phyloP scores from a whole-genome alignment of 2,329 filamentous ascomycete genomes.

The Chaetothyriales sp. region DNA sequence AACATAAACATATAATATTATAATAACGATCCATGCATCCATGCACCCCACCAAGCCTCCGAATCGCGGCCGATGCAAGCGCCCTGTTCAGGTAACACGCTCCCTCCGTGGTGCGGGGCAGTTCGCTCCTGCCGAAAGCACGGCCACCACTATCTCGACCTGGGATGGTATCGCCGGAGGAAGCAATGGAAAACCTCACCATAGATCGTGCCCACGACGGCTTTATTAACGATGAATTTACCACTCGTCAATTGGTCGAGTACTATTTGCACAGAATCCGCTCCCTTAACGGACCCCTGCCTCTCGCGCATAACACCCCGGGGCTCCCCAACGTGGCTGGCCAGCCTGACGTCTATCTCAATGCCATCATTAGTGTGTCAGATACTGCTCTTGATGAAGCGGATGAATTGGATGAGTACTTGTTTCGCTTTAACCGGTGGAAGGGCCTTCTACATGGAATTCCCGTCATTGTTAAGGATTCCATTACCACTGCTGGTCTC shows the following conservation, averaged over 20 bases:
- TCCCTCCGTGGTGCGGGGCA: neutral
- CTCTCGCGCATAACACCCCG: neutral
- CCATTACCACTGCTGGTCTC: conserved; percentile 43
- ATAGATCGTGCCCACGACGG: conserved; percentile 4
- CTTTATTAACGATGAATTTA: conserved; percentile 3
- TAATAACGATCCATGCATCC: too few relatives aligned
- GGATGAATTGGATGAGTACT: conserved; percentile 32
- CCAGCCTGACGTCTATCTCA: conserved; percentile 3
- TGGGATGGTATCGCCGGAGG: neutral
- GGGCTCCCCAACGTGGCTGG: neutral
- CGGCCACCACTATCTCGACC: neutral
- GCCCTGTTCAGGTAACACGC: too few relatives aligned
- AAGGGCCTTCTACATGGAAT: conserved; percentile 37
- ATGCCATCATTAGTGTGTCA: conserved; percentile 27
- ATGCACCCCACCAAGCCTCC: too few relatives aligned
- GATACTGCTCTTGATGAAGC: conserved; percentile 33
- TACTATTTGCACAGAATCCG: conserved; percentile 7
- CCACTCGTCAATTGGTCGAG: conserved; percentile 4
- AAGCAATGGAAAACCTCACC: conserved; percentile 2
- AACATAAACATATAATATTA: too few relatives aligned
- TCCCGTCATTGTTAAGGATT: conserved; percentile 45
- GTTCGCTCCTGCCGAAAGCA: neutral
- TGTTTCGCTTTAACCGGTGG: conserved; percentile 20
- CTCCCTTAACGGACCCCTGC: conserved; percentile 1
- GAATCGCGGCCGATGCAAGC: too few relatives aligned